Percentiles rank a stretch among this genome's conserved stretches.
Evolutionary conservation across 164 flowering plant species (phyloP).

Genomic region (Brasenia schreberi): DNA sequence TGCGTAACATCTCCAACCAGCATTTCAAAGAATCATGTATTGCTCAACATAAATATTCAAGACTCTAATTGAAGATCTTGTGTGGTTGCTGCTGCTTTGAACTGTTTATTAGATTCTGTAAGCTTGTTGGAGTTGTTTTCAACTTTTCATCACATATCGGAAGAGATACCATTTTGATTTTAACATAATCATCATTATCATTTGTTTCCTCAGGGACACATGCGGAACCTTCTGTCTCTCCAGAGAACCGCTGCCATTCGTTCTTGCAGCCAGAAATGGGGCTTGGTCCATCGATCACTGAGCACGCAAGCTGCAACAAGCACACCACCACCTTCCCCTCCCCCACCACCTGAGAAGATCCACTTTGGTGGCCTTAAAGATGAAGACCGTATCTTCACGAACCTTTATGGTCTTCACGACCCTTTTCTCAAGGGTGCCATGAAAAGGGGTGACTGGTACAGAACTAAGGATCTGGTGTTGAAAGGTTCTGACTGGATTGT

Average conservation of each 20-base stretch:
- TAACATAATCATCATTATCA: no score
- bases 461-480: conserved; percentile 82
- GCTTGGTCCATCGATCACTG: conserved; percentile 32
- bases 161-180: no score
- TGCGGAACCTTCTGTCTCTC: conserved; percentile 50
- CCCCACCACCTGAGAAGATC: conserved; percentile 94
- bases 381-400: conserved; percentile 95
- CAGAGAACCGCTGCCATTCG: conserved; percentile 25
- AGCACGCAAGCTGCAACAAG: conserved; percentile 62
- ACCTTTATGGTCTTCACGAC: conserved; percentile 82
- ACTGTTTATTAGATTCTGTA: not conserved
- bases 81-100: no score
- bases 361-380: conserved; percentile 94
- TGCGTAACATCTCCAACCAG: no score
- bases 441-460: conserved; percentile 92
- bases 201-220: conserved; percentile 32
- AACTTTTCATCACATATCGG: not conserved
- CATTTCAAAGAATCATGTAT: no score
- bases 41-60: no score
- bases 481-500: conserved; percentile 98
- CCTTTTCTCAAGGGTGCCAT: conserved; percentile 93
- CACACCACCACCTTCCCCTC: conserved; percentile 87
- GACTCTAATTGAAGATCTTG: no score
- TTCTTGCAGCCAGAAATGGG: conserved; percentile 23
- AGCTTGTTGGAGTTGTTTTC: not conserved